Evolutionary conservation across 129 eudicot species (phyloP).

Genomic region (Scalesia atractyloides): DNA sequence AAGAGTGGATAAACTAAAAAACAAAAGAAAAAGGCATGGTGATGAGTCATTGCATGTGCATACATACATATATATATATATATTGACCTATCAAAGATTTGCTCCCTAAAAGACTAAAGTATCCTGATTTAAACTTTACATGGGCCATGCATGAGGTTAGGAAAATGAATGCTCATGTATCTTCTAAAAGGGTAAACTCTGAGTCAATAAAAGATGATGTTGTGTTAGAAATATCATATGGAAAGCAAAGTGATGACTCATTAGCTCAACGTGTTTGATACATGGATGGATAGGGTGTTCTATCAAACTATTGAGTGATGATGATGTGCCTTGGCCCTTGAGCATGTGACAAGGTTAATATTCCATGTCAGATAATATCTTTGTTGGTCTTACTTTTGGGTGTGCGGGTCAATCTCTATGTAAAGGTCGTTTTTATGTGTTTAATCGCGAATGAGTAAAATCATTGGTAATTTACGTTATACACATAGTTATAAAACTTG

Average conservation of each 20-base stretch:
- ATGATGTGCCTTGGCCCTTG: constrained; percentile 15
- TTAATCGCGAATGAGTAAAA: too few species aligned
- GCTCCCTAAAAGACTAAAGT: neutral
- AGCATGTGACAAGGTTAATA: constrained; percentile 6
- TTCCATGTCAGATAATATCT: neutral
- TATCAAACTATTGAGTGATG: neutral
- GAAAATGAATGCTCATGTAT: constrained; percentile 15
- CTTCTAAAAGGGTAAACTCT: constrained; percentile 15
- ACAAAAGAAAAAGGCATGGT: constrained; percentile 23
- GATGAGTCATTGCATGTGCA: constrained; percentile 30
- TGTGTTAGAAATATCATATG: constrained; percentile 8
- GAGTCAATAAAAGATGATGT: constrained; percentile 17
- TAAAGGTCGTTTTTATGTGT: too few species aligned
- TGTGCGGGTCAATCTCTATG: constrained; percentile 12
- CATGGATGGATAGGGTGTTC: constrained; percentile 12
- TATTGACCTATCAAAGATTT: neutral
- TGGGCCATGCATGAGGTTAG: constrained; percentile 16
- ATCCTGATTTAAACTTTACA: neutral
- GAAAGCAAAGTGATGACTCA: neutral
- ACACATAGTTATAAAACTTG: too few species aligned
- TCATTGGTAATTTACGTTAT: too few species aligned
- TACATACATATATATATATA: constrained; percentile 5
- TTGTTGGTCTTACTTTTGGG: constrained; percentile 13
- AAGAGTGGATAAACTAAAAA: constrained; percentile 37
- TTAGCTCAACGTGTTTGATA: constrained; percentile 13